Conservation (phyloP, 768 basidiomycete genomes). For the Mycena vitilis region DNA sequence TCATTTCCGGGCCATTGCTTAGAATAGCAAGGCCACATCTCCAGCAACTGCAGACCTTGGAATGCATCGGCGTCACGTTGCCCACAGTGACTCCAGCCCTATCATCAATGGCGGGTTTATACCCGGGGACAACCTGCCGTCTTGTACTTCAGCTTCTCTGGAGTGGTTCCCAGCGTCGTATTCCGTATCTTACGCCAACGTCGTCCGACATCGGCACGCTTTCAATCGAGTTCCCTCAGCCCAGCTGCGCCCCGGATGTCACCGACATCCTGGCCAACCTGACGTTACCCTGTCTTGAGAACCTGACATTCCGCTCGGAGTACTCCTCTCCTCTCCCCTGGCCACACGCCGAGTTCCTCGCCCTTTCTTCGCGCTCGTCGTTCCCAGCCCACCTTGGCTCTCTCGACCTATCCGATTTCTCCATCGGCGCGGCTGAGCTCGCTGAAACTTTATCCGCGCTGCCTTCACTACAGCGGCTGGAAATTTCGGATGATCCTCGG, state of each 20-base stretch:
- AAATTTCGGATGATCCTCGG: constrained; percentile 20
- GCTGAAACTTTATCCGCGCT: constrained; percentile 25
- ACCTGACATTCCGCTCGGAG: constrained; percentile 19
- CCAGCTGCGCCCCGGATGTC: constrained; percentile 21
- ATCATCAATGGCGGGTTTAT: constrained; percentile 15
- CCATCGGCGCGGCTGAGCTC: constrained; percentile 22
- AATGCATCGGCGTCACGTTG: constrained; percentile 25
- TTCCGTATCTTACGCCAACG: constrained; percentile 25
- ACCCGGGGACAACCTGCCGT: constrained; percentile 17
- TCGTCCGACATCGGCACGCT: constrained; percentile 21
- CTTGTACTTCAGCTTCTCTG: constrained; percentile 25
- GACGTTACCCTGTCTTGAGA: constrained; percentile 21
- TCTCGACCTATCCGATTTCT: constrained; percentile 23
- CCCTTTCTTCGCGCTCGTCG: constrained; percentile 23
- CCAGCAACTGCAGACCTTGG: constrained; percentile 25
- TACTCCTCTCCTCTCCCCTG: constrained; percentile 19
- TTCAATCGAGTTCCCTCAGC: constrained; percentile 19
- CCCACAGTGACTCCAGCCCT: constrained; percentile 17
- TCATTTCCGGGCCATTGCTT: constrained; percentile 22
- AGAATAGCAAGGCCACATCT: constrained; percentile 22
- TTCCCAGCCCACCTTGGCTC: constrained; percentile 19
- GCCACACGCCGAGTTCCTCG: constrained; percentile 27
- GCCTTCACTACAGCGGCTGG: constrained; percentile 25
- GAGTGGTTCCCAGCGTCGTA: constrained; percentile 20
- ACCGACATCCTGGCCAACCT: constrained; percentile 25